phyloP scores from a whole-genome alignment of 2,329 filamentous ascomycete species.

The Colletotrichum truncatum region DNA sequence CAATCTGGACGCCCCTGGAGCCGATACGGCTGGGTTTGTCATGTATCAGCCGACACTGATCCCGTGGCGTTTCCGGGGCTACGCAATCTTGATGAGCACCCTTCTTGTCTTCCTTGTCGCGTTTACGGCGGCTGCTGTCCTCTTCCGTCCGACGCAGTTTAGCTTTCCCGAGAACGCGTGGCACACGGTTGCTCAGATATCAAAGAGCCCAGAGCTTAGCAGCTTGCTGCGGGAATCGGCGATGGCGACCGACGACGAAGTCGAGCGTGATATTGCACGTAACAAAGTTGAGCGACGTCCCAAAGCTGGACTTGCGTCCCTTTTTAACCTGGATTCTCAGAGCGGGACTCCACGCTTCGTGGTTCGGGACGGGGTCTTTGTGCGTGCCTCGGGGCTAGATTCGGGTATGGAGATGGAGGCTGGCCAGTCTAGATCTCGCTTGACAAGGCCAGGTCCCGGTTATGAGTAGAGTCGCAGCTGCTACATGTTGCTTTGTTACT shows the following conservation, averaged over 20 bases:
- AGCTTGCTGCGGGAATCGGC: background rate
- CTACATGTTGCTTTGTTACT: too few relatives aligned
- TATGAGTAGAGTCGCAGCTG: too few relatives aligned
- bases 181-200: slow-evolving; percentile 4
- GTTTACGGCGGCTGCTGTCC: background rate
- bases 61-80: background rate
- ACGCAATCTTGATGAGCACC: background rate
- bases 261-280: background rate
- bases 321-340: background rate
- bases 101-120: background rate
- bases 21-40: background rate
- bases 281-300: background rate
- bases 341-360: background rate
- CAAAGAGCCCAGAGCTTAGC: background rate
- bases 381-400: background rate
- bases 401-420: background rate
- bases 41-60: background rate
- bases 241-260: background rate
- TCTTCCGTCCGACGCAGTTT: background rate
- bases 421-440: background rate
- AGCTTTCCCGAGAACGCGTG: background rate
- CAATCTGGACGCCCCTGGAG: background rate
- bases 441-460: background rate
- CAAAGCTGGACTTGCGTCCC: background rate
- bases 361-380: background rate